Evolutionary conservation across 345 rosid genomes (phyloP).

Genomic region (Tarenaya hassleriana): DNA sequence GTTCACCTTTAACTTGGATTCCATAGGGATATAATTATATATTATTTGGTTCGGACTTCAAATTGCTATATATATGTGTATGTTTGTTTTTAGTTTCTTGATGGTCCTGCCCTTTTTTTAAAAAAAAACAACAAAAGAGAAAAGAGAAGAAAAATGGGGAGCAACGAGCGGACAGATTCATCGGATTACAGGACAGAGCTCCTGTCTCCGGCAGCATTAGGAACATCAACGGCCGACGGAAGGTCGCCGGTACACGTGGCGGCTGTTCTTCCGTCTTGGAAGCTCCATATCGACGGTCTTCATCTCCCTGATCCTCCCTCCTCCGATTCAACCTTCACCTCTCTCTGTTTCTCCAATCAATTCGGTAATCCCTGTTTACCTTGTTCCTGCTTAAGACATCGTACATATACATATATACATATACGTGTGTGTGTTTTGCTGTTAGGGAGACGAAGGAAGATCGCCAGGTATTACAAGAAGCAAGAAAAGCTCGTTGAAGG

Average conservation of each 20-base stretch:
- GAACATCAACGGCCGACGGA: constrained; percentile 1
- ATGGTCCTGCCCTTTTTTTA: too few relatives aligned
- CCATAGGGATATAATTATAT: too few relatives aligned
- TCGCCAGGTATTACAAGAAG: constrained; percentile 39
- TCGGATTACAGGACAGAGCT: constrained; percentile 40
- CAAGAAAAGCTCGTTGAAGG: constrained; percentile 40
- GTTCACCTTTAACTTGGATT: too few relatives aligned
- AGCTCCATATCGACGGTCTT: constrained; percentile 36
- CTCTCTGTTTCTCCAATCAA: background rate
- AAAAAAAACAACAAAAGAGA: too few relatives aligned
- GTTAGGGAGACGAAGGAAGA: constrained; percentile 29
- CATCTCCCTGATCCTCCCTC: constrained; percentile 28
- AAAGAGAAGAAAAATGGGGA: constrained; percentile 24
- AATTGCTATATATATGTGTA: too few relatives aligned
- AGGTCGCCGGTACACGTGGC: too few relatives aligned
- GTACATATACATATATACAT: too few relatives aligned
- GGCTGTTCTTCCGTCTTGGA: constrained; percentile 42
- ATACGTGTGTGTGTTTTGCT: background rate
- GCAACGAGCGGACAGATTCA: constrained; percentile 31
- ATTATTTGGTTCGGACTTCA: too few relatives aligned
- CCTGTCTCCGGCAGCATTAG: constrained; percentile 34
- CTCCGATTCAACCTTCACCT: constrained; percentile 8
- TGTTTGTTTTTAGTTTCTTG: too few relatives aligned
- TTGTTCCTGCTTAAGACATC: too few relatives aligned
- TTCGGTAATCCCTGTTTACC: too few relatives aligned